Percentiles rank a stretch among this genome's conserved stretches.
phyloP scores from a whole-genome alignment of 257 asterid genomes.

The Nicotiana benthamiana region DNA sequence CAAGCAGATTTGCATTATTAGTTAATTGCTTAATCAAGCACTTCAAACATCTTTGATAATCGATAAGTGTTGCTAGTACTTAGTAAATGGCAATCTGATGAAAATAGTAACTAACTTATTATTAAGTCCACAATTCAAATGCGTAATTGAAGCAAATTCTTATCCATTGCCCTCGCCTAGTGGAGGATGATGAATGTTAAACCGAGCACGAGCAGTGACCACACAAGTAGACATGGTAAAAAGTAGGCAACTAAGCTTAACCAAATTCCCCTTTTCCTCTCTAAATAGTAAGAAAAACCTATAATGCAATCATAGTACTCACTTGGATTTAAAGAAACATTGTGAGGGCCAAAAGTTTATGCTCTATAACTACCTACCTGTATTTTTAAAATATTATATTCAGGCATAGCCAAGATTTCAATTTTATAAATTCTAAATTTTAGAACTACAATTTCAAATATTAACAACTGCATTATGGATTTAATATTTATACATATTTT shows the following conservation, averaged over 20 bases:
- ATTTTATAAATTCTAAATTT: no score
- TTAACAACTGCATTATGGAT: fast-evolving
- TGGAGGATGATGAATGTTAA: not conserved
- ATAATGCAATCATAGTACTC: not conserved
- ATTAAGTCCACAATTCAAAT: not conserved
- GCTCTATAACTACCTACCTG: not conserved
- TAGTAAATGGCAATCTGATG: no score
- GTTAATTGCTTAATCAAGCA: no score
- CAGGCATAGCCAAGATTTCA: fast-evolving
- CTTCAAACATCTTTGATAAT: no score
- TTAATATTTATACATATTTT: no score
- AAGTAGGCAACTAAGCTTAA: not conserved
- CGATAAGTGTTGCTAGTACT: no score
- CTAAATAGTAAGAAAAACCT: not conserved
- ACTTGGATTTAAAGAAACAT: not conserved
- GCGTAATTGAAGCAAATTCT: not conserved
- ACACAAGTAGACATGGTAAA: not conserved
- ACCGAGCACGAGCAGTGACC: not conserved
- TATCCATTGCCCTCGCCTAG: not conserved
- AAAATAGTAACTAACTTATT: no score
- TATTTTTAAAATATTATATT: not conserved
- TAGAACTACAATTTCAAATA: no score
- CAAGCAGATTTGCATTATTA: no score
- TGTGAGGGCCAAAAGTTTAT: not conserved
- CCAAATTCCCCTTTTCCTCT: not conserved